Percentiles rank a stretch among this genome's conserved stretches.
These are phyloP conservation scores for Fagus crenata DNA, from an alignment of 306 rosid genomes.

Conservation along the genomic window DNA sequence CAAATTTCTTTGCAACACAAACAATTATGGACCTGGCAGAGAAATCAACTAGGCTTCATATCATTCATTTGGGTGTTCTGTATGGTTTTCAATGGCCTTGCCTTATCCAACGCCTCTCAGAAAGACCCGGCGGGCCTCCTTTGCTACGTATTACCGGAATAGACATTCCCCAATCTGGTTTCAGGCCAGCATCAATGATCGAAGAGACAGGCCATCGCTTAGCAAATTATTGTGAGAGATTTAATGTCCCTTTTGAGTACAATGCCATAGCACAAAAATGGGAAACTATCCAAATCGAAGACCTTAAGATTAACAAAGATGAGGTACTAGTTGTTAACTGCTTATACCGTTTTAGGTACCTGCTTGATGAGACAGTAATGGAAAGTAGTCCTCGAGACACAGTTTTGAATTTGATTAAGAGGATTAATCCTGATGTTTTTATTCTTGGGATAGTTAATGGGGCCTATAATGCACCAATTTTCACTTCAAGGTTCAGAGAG, in stretches of 20 bases:
- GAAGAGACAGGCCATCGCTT: constrained; percentile 80
- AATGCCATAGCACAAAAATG: constrained; percentile 62
- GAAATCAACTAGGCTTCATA: constrained; percentile 49
- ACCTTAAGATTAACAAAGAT: constrained; percentile 42
- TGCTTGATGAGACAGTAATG: constrained; percentile 70
- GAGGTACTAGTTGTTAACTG: constrained; percentile 59
- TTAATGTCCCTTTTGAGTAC: constrained; percentile 69
- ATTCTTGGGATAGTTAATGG: constrained; percentile 52
- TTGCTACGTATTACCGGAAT: constrained; percentile 61
- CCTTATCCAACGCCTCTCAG: constrained; percentile 53
- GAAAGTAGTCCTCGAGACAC: constrained; percentile 63
- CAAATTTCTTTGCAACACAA: constrained; percentile 37
- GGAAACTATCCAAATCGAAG: constrained; percentile 66
- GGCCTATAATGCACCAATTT: constrained; percentile 76
- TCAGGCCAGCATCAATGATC: constrained; percentile 62
- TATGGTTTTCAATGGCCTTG: constrained; percentile 83
- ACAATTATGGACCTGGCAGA: constrained; percentile 43
- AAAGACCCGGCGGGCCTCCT: constrained; percentile 46
- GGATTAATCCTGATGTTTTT: constrained; percentile 64
- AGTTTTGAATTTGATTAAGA: constrained; percentile 61
- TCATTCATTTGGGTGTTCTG: constrained; percentile 68
- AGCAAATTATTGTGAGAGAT: constrained; percentile 42
- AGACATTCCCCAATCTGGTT: constrained; percentile 74
- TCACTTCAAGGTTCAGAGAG: constrained; percentile 65
- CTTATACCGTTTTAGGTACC: constrained; percentile 48